Evolutionary conservation across 2,329 filamentous ascomycete genomes (phyloP), one percentile per base, ranked within the genome.

Genomic region (Pyrenochaeta sp.): DNA sequence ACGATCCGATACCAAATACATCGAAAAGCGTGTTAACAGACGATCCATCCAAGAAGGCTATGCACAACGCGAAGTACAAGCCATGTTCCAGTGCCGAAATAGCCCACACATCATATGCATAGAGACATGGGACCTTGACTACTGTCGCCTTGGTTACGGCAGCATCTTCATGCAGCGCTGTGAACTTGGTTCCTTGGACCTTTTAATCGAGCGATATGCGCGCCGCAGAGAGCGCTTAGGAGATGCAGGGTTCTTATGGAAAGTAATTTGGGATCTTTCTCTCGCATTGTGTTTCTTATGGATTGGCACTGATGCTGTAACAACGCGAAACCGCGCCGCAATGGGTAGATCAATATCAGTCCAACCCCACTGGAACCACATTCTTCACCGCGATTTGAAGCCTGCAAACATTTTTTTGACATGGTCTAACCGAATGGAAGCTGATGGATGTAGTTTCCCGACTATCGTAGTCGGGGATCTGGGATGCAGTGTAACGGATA

Each of bases 361-460:
- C 20, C 3, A 5, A 1, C 7, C 4, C 2, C 35, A 35, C 14
- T 66, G 63, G 61, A 46, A 46, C 7, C 6, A 30, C 1, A 50
- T 66, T 11, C 4, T 54, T 0, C 63, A 64, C 45, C 41, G 61
- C 14, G 63, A 66, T 29, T 45, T 66, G 39, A 66, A 64, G 36
- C 63, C 61, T 0, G 49, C 17, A 0, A 66, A 64, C 29, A 37
- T 66, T 0, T 58, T 64, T 15, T 15, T 66, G 14, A 63, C 56
- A 5, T 51, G 42, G 15, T 9, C 29, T 5, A 18, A 37, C 15
- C 4, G 15, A 11, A 2, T 15, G 7, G 12, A 17, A 4, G 27
- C 12, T 0, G 45, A 41, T 21, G 7, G 45, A 4, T n/a, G 4
- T 2, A 15, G 27, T 10, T 56, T 58, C 15, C 60, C 56, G 4